A percentile compares a stretch with the other conserved stretches of the same genome.
Evolutionary conservation across 2,329 filamentous ascomycete genomes (phyloP).

Genomic region (Hymenoscyphus linearis): DNA sequence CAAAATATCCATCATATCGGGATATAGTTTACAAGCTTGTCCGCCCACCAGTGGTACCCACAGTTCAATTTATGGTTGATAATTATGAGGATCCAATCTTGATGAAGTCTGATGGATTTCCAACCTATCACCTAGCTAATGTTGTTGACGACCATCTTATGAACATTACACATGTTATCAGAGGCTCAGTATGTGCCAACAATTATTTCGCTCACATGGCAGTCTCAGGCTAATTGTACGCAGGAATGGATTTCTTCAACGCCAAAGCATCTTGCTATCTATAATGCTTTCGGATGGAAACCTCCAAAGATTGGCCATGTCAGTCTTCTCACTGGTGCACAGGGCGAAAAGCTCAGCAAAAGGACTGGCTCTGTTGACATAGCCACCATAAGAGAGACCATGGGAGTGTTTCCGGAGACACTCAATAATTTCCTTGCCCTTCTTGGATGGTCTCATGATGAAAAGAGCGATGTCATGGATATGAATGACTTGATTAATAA

Average conservation of each 20-base stretch:
- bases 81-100: conserved; percentile 77
- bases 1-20: conserved; percentile 56
- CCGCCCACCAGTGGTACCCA: conserved; percentile 39
- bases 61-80: conserved; percentile 22
- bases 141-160: conserved; percentile 95
- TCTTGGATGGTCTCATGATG: conserved; percentile 72
- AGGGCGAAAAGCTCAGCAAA: conserved; percentile 81
- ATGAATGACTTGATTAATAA: conserved; percentile 65
- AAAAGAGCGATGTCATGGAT: conserved; percentile 64
- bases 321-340: conserved; percentile 63
- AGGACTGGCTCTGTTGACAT: conserved; percentile 64
- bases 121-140: conserved; percentile 96
- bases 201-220: background rate
- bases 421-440: conserved; percentile 80
- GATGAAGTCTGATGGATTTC: conserved; percentile 84
- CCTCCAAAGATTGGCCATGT: conserved; percentile 76
- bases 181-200: conserved; percentile 61
- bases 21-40: conserved; percentile 77
- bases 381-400: conserved; percentile 46
- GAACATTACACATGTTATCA: conserved; percentile 92
- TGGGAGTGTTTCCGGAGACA: conserved; percentile 57
- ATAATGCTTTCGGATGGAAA: conserved; percentile 70
- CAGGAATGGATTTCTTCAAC: conserved; percentile 96
- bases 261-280: conserved; percentile 70
- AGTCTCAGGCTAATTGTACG: conserved; percentile 2